Evolutionary conservation across 495 filamentous ascomycete genomes (phyloP), one percentile per base, ranked within the genome.

Genomic region (Lepraria neglecta): DNA sequence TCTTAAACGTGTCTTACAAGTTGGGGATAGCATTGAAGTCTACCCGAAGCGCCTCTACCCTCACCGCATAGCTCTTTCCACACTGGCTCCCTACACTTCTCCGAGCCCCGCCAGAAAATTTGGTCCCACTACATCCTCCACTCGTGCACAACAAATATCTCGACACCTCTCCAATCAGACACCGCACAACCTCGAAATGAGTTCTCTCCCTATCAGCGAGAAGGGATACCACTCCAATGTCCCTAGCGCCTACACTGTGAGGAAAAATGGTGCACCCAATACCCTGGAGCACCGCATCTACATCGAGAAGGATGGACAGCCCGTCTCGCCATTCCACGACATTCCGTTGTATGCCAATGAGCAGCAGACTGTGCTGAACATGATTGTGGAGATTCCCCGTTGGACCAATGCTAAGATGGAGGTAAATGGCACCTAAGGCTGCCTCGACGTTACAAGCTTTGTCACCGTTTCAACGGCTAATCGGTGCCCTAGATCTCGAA

Each of bases 341-440:
- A 89, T 99, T 61, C 95, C 95, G 45, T 87, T 99, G 69, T 97
- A 89, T 68, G 94, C 95, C 83, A 95, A 99, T 73, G 77, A 86
- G 72, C 85, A 95, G 79, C 82, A 95, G 81, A 95, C 86, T 68
- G 75, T 99, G 70, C 82, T 97, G 69, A 99, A 99, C 84, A 99
- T 99, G 95, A 77, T 99, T 56, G 95, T 97, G 64, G 95, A 97
- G 85, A 96, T 97, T 70, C 95, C 95, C 48, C 84, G 95, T 77
- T 99, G 95, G 95, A 96, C 92, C 74, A 99, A 99, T 79, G 95
- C 87, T 68, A 99, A 99, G 86, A 86, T 91, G 76, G 94, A 98
- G 88, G 92, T 95, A 79, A 47, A 78, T 52, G 30, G 44, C 45
- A 53, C 35, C 33, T 45, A 24, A 46, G 1, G 19, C 11, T 46